A percentile compares a stretch with the other conserved stretches of the same genome.
These are phyloP conservation scores for Clathrus columnatus DNA, from an alignment of 768 basidiomycete genomes.

Conservation along the genomic window DNA sequence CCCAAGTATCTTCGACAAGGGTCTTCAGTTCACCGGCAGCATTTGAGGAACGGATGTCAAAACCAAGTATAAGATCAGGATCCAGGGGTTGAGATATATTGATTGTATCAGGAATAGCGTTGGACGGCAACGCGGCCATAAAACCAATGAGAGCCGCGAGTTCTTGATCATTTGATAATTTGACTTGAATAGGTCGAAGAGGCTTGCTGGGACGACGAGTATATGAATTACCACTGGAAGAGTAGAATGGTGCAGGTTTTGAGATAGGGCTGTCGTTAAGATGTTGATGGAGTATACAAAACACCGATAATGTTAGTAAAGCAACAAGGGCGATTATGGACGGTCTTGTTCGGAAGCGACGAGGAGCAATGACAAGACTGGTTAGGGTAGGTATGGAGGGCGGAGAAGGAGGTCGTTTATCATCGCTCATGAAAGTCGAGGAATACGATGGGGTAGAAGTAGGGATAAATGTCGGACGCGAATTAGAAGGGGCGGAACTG, in stretches of 20 bases:
- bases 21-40: slow-evolving; percentile 51
- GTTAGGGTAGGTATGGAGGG: neutral
- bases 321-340: slow-evolving; percentile 6
- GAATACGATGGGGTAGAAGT: neutral
- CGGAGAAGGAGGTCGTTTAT: neutral
- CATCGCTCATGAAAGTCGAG: neutral
- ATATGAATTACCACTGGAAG: slow-evolving; percentile 81
- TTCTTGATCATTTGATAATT: slow-evolving; percentile 49
- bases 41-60: slow-evolving; percentile 60
- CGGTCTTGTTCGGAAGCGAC: slow-evolving; percentile 2
- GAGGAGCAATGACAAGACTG: neutral
- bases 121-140: slow-evolving; percentile 63
- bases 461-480: neutral
- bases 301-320: neutral
- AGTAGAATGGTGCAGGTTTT: slow-evolving; percentile 22
- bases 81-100: slow-evolving; percentile 62
- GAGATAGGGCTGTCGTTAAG: slow-evolving; percentile 3
- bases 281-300: slow-evolving; percentile 9
- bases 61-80: slow-evolving; percentile 74
- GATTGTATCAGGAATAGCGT: slow-evolving; percentile 58
- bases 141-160: slow-evolving; percentile 70
- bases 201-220: neutral
- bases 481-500: neutral
- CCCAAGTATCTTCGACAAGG: slow-evolving; percentile 62
- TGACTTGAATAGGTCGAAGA: slow-evolving; percentile 27